Percentiles rank a stretch among this genome's conserved stretches.
Conservation (phyloP, 345 rosid genomes). For the Streptanthus diversifolius region DNA sequence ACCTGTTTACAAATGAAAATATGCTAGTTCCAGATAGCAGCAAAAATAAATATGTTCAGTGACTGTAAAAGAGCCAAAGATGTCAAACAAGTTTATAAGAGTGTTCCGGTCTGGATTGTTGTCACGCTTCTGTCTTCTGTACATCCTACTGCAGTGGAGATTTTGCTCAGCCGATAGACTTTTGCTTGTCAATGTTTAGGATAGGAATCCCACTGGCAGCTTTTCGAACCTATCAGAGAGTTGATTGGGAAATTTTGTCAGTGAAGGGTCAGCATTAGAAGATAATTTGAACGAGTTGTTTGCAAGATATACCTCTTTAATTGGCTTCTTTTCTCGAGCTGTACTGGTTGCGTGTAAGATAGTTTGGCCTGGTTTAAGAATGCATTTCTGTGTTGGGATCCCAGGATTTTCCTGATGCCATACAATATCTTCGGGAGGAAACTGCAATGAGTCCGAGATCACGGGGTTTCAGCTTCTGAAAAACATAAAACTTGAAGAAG, state of each 20-base stretch:
- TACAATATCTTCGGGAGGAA: conserved; percentile 55
- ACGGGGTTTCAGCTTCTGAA: conserved; percentile 12
- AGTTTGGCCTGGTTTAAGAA: conserved; percentile 25
- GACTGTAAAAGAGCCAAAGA: neutral
- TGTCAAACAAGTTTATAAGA: conserved; percentile 13
- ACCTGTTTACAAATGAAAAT: neutral
- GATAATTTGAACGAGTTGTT: conserved; percentile 11
- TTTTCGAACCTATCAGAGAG: conserved; percentile 16
- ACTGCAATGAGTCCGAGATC: conserved; percentile 39
- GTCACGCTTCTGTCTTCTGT: conserved; percentile 6
- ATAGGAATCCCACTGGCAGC: conserved; percentile 25
- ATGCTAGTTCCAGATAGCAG: neutral
- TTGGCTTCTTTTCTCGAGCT: neutral
- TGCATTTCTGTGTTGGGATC: conserved; percentile 1
- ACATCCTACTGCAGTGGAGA: conserved; percentile 1
- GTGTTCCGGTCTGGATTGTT: conserved; percentile 9
- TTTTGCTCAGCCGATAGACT: neutral
- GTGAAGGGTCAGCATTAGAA: neutral
- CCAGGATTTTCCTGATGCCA: conserved; percentile 55
- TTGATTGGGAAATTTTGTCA: conserved; percentile 4
- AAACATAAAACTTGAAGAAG: neutral
- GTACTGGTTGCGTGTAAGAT: conserved; percentile 19
- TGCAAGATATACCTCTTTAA: conserved; percentile 21
- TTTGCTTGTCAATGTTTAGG: conserved; percentile 15
- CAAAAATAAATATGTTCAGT: neutral